phyloP scores from a whole-genome alignment of 73 alveolate species.

The Halteria grandinella region DNA sequence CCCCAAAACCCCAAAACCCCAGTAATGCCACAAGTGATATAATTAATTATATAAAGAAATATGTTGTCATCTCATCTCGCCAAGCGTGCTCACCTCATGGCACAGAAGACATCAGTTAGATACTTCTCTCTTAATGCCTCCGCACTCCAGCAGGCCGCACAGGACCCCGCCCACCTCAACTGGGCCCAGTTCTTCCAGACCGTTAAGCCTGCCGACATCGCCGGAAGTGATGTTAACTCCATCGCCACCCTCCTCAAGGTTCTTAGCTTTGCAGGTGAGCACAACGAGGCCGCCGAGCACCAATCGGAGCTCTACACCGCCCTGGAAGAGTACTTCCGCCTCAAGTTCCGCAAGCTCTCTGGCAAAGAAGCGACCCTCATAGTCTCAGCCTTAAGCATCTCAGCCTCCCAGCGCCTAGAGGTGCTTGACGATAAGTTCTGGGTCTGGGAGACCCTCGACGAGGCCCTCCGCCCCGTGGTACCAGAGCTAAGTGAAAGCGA shows the following conservation, averaged over 20 bases:
- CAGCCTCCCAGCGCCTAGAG: no score
- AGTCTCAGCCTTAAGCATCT: no score
- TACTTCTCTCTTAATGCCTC: background rate
- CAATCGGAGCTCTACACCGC: background rate
- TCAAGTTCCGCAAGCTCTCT: slow-evolving; percentile 46
- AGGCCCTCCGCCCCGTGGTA: slow-evolving; percentile 46
- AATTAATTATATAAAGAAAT: no score
- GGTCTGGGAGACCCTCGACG: slow-evolving; percentile 75
- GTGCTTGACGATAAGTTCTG: slow-evolving; percentile 58
- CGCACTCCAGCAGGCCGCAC: background rate
- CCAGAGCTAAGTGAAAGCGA: background rate
- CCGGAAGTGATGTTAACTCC: background rate
- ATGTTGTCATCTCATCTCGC: no score
- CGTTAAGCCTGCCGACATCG: background rate
- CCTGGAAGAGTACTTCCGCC: slow-evolving; percentile 59
- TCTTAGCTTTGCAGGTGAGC: background rate
- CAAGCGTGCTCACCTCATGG: no score
- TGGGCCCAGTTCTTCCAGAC: slow-evolving; percentile 6
- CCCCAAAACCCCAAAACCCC: no score
- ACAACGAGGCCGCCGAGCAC: background rate
- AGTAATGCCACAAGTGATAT: no score
- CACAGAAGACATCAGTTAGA: no score
- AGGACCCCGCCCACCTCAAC: slow-evolving; percentile 12
- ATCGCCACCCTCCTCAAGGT: slow-evolving; percentile 8
- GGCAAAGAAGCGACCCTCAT: slow-evolving; percentile 48